A percentile compares a stretch with the other conserved stretches of the same genome.
Conservation (phyloP, 164 flowering plant genomes). For the Protea cynaroides region DNA sequence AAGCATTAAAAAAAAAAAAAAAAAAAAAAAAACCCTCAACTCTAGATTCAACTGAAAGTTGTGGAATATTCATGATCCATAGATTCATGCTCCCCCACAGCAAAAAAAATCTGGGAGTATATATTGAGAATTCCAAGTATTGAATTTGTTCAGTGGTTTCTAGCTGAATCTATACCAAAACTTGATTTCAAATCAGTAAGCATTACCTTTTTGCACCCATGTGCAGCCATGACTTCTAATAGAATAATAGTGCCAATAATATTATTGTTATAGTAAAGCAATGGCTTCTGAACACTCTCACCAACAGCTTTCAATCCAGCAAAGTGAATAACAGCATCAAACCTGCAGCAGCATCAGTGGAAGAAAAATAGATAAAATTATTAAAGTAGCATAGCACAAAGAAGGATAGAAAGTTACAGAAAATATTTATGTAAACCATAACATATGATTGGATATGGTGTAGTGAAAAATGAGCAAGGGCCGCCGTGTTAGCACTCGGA, state of each 20-base stretch:
- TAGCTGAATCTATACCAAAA: background rate
- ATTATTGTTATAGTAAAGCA: conserved; percentile 73
- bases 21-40: too few relatives aligned
- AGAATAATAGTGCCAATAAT: conserved; percentile 79
- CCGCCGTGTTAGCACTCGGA: too few relatives aligned
- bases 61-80: too few relatives aligned
- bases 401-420: background rate
- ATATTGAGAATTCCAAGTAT: background rate
- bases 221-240: conserved; percentile 68
- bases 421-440: background rate
- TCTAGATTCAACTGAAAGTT: too few relatives aligned
- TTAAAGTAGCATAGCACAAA: background rate
- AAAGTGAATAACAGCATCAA: conserved; percentile 95
- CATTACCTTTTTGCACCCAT: conserved; percentile 78
- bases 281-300: conserved; percentile 80
- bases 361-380: background rate
- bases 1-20: too few relatives aligned
- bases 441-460: background rate
- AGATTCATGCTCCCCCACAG: too few relatives aligned
- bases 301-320: conserved; percentile 97
- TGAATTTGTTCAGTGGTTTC: too few relatives aligned
- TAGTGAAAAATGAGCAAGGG: too few relatives aligned
- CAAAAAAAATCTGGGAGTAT: background rate
- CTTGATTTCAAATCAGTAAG: background rate
- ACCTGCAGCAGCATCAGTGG: conserved; percentile 33